phyloP scores from a whole-genome alignment of 345 rosid genomes.

The Gossypium australe region DNA sequence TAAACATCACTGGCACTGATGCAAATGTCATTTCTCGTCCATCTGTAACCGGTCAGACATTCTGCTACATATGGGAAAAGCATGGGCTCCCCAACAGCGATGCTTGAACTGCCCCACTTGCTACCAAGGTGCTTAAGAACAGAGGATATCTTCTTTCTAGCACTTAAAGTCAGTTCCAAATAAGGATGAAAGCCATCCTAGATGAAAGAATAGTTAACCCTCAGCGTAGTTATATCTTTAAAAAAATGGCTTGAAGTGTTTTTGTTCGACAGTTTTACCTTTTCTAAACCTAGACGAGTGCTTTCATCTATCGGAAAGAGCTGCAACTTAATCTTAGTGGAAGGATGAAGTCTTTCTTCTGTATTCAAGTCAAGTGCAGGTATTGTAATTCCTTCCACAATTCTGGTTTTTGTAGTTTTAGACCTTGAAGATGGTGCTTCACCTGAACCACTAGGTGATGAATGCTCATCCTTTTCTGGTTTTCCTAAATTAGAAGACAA shows the following conservation, averaged over 20 bases:
- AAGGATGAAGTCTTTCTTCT: constrained; percentile 26
- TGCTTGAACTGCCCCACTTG: constrained; percentile 68
- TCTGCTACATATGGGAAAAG: constrained; percentile 50
- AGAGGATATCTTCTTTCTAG: constrained; percentile 63
- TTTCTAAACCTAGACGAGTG: constrained; percentile 60
- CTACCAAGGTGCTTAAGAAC: constrained; percentile 59
- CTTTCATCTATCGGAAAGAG: constrained; percentile 74
- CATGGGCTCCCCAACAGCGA: constrained; percentile 55
- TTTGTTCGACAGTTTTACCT: constrained; percentile 35
- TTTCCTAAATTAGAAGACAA: constrained; percentile 15
- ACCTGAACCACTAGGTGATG: constrained; percentile 18
- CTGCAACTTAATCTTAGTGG: constrained; percentile 68
- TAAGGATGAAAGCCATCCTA: constrained; percentile 88
- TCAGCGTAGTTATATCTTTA: not conserved
- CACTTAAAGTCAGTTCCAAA: constrained; percentile 76
- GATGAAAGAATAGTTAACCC: not conserved
- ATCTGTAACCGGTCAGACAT: constrained; percentile 27
- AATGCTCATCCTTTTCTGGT: constrained; percentile 22
- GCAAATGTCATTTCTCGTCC: constrained; percentile 47
- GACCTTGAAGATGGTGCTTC: constrained; percentile 12
- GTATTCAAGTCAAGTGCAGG: constrained; percentile 23
- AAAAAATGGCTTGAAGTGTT: not conserved
- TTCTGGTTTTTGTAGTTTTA: constrained; percentile 10
- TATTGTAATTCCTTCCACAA: constrained; percentile 13
- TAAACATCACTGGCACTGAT: constrained; percentile 52